phyloP scores from a whole-genome alignment of 345 rosid genomes.

The Syzygium aromaticum region DNA sequence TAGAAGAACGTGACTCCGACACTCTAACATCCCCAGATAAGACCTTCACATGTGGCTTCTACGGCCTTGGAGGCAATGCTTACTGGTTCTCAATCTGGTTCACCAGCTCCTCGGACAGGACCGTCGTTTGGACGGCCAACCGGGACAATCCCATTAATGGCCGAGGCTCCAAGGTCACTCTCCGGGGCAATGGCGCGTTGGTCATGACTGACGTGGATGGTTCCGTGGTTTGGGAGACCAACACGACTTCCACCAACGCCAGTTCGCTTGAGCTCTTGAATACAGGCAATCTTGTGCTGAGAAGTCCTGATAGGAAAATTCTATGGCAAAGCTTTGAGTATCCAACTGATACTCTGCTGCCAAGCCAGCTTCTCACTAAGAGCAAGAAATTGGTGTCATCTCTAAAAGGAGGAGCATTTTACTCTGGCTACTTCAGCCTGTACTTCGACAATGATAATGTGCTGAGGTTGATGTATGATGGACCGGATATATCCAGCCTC shows the following conservation, averaged over 20 bases:
- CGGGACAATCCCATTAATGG: constrained; percentile 29
- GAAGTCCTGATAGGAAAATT: constrained; percentile 1
- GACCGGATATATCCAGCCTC: constrained; percentile 23
- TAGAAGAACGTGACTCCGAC: constrained; percentile 11
- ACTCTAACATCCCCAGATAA: constrained; percentile 15
- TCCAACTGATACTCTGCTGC: constrained; percentile 37
- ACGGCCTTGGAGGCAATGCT: constrained; percentile 24
- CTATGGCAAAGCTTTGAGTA: constrained; percentile 39
- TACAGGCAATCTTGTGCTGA: constrained; percentile 33
- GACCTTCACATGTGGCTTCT: constrained; percentile 37
- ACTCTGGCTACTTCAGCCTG: background rate
- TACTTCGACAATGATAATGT: constrained; percentile 29
- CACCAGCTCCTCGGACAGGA: constrained; percentile 12
- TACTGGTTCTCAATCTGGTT: constrained; percentile 42
- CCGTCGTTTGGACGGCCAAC: constrained; percentile 41
- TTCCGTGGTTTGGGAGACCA: constrained; percentile 16
- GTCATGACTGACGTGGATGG: constrained; percentile 20
- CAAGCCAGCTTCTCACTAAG: constrained; percentile 25
- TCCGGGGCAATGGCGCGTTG: constrained; percentile 18
- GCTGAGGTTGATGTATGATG: constrained; percentile 27
- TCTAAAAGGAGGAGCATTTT: constrained; percentile 9
- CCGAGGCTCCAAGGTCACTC: constrained; percentile 21
- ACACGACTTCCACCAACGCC: constrained; percentile 11
- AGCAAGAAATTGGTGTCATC: constrained; percentile 13
- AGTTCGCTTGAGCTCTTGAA: constrained; percentile 24